Base-by-base conservation (phyloP, 2,329 filamentous ascomycete genomes). In the Diplodia scrobiculata region DNA sequence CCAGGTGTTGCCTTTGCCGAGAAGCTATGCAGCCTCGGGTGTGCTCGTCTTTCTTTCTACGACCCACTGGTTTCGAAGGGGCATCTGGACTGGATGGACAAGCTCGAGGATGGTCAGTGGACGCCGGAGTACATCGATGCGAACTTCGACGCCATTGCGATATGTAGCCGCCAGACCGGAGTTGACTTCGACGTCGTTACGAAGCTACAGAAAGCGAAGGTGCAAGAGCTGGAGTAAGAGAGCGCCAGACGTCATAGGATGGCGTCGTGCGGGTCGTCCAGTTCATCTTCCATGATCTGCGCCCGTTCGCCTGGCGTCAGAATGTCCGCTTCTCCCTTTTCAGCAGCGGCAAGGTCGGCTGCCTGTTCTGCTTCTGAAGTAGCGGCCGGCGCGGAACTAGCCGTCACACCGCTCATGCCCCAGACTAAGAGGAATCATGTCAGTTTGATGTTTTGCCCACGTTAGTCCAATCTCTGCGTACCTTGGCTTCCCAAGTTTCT, bases 21-120 rank as follows among this genome's bases (percentile, higher is more conserved):
- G 66, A 66, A 62, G 14, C 58, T 70, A 27, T 77, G 70, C 48
- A 72, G 81, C 1, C 69, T 76, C 1, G 69, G 75, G 53, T 74
- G 77, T 64, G 77, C 79, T 13, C 72, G 82, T n/a, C 78, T 83
- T 36, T 68, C 71, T 54, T 83, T 80, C 76, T 77, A 75, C 3
- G 82, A 84, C 68, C 77, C 81, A 1, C 68, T 82, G 21, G 80
- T 83, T 14, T 70, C 74, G 48, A 80, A 82, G 65, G 74, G 76
- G 17, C 75, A 74, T 2, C 73, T 84, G 19, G 77, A 78, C 21
- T 75, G 79, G 50, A 78, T 83, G 29, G 59, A 71, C 4, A 77
- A 77, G 2, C 70, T 83, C 1, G 77, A 78, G 45, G 77, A 79
- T 51, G 68, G 69, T 3, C 70, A 76, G 2, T 84, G 82, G 82